Percentiles rank a stretch among this genome's conserved stretches.
Conservation (phyloP, 2,329 filamentous ascomycete genomes). For the Fusarium citri region DNA sequence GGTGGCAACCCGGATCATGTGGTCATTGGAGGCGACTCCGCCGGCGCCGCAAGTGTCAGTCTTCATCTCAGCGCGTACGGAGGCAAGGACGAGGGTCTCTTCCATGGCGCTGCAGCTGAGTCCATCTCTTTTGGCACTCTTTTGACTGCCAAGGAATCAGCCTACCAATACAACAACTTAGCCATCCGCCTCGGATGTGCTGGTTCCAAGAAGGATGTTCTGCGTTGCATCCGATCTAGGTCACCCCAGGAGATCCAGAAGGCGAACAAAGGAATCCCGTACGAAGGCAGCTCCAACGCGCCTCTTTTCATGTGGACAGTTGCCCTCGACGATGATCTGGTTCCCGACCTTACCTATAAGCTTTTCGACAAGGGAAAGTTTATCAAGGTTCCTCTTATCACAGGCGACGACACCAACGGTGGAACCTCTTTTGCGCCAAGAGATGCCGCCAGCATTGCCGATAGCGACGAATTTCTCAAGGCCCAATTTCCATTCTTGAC, state of each 20-base stretch:
- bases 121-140: conserved; percentile 64
- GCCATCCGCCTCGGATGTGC: conserved; percentile 57
- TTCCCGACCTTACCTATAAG: conserved; percentile 62
- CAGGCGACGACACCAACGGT: conserved; percentile 54
- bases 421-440: conserved; percentile 52
- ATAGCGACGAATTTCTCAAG: conserved; percentile 51
- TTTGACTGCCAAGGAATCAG: conserved; percentile 58
- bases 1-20: conserved; percentile 77
- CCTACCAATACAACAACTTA: conserved; percentile 65
- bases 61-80: conserved; percentile 70
- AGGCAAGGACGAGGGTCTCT: conserved; percentile 60
- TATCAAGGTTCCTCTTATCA: conserved; percentile 65
- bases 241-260: conserved; percentile 56
- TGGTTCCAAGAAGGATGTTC: conserved; percentile 47
- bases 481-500: conserved; percentile 51
- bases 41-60: conserved; percentile 74
- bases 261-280: conserved; percentile 55
- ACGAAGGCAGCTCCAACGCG: conserved; percentile 41
- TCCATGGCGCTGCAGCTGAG: conserved; percentile 63
- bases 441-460: conserved; percentile 47
- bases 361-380: conserved; percentile 62
- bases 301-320: conserved; percentile 67
- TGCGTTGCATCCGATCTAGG: conserved; percentile 60
- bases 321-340: conserved; percentile 64
- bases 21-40: conserved; percentile 75